These are phyloP conservation scores for Monosporascus sp. DNA, from an alignment of 2,329 filamentous ascomycete species.

Conservation along the genomic window DNA sequence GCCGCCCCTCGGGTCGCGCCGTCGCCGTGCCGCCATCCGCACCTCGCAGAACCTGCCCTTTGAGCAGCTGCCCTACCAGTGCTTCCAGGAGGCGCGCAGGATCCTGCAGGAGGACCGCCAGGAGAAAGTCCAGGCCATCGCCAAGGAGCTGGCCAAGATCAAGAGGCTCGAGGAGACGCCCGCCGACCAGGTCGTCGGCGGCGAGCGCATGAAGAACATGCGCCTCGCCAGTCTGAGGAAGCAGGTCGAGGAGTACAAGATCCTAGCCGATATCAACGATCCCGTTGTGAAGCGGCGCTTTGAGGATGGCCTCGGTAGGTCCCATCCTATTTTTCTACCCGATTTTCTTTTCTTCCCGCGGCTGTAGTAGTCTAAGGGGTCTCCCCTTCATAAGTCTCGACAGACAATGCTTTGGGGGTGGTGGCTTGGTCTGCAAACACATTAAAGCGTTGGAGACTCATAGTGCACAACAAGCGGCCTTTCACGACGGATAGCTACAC, in stretches of 20 bases:
- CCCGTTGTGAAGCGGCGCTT: conserved; percentile 89
- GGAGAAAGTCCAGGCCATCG: conserved; percentile 73
- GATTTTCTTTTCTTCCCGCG: too few relatives aligned
- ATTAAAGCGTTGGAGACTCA: neutral
- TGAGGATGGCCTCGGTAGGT: conserved; percentile 81
- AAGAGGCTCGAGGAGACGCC: conserved; percentile 58
- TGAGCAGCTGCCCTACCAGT: conserved; percentile 92
- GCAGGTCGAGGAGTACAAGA: conserved; percentile 74
- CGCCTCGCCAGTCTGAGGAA: conserved; percentile 65
- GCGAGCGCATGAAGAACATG: conserved; percentile 59
- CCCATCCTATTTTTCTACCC: neutral
- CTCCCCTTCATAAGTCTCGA: too few relatives aligned
- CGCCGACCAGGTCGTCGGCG: conserved; percentile 53
- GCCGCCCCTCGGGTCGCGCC: conserved; percentile 75
- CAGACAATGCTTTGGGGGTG: neutral
- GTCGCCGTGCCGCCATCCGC: conserved; percentile 70
- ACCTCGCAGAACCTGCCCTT: conserved; percentile 70
- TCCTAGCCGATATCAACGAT: conserved; percentile 91
- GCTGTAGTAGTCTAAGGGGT: too few relatives aligned
- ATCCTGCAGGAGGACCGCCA: conserved; percentile 73
- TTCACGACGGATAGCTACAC: conserved; percentile 12
- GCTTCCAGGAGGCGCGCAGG: conserved; percentile 92
- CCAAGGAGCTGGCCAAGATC: conserved; percentile 63
- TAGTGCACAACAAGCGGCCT: conserved; percentile 1
- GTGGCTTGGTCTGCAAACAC: conserved; percentile 1